A percentile compares a stretch with the other conserved stretches of the same genome.
Evolutionary conservation across 306 rosid species (phyloP).

Genomic region (Dicorynia guianensis): DNA sequence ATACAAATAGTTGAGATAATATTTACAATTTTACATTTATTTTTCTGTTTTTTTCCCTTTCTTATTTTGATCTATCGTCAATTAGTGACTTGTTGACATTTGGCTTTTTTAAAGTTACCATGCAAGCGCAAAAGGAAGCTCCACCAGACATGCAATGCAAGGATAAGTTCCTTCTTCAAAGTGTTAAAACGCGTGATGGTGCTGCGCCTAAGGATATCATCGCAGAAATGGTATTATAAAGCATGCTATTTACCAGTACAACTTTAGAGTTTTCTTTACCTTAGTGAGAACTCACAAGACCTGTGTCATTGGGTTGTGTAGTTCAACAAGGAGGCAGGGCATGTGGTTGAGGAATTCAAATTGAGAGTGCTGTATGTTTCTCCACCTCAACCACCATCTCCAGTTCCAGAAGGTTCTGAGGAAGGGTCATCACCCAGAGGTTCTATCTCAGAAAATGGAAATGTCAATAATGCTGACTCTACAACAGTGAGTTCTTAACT

Average conservation of each 20-base stretch:
- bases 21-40: neutral
- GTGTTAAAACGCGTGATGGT: conserved; percentile 66
- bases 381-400: conserved; percentile 90
- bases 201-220: conserved; percentile 64
- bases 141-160: conserved; percentile 91
- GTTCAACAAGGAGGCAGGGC: conserved; percentile 90
- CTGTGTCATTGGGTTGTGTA: conserved; percentile 46
- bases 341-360: conserved; percentile 85
- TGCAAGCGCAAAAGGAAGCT: conserved; percentile 95
- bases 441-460: conserved; percentile 79
- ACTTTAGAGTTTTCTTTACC: neutral
- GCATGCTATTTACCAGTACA: neutral
- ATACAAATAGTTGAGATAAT: conserved; percentile 2
- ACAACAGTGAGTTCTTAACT: conserved; percentile 59
- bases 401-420: conserved; percentile 89
- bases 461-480: conserved; percentile 57
- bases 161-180: conserved; percentile 96
- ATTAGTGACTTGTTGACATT: conserved; percentile 18
- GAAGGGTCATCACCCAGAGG: conserved; percentile 92
- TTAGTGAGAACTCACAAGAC: conserved; percentile 32
- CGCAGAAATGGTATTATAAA: conserved; percentile 77
- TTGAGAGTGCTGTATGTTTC: conserved; percentile 85
- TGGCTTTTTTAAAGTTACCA: conserved; percentile 62
- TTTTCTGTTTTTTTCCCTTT: neutral
- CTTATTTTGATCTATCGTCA: neutral